These are phyloP conservation scores for Paracoccidioides brasiliensis DNA, from an alignment of 2,329 filamentous ascomycete species.

Conservation along the genomic window DNA sequence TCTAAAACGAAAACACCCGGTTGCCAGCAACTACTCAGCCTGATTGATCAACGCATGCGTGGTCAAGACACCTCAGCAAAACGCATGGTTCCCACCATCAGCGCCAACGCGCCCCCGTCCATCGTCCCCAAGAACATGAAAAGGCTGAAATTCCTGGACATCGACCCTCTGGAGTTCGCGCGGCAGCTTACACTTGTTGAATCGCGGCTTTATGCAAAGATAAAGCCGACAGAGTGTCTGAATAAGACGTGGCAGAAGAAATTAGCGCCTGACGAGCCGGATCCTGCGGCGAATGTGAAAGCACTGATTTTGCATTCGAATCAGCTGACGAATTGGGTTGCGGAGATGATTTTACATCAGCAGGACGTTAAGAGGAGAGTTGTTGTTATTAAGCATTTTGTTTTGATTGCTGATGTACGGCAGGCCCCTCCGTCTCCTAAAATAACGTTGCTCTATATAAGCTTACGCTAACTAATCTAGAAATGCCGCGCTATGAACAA, in stretches of 20 bases:
- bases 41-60: conserved; percentile 75
- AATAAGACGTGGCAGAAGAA: conserved; percentile 99
- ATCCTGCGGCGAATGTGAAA: conserved; percentile 83
- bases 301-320: conserved; percentile 95
- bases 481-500: conserved; percentile 93
- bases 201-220: conserved; percentile 85
- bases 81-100: conserved; percentile 74
- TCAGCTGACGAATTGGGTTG: conserved; percentile 98
- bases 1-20: conserved; percentile 89
- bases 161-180: conserved; percentile 93
- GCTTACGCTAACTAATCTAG: conserved; percentile 32
- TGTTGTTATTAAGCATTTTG: conserved; percentile 96
- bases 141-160: conserved; percentile 96
- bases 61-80: conserved; percentile 81
- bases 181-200: conserved; percentile 95
- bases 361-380: conserved; percentile 91
- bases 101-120: conserved; percentile 66
- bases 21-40: conserved; percentile 66
- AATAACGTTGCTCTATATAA: background rate
- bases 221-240: conserved; percentile 87
- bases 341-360: conserved; percentile 95
- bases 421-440: background rate
- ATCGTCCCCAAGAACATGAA: conserved; percentile 99
- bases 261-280: conserved; percentile 52
- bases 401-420: conserved; percentile 78